Evolutionary conservation across 1,139 yeast genomes (phyloP).

Genomic region (Pichia sp.): DNA sequence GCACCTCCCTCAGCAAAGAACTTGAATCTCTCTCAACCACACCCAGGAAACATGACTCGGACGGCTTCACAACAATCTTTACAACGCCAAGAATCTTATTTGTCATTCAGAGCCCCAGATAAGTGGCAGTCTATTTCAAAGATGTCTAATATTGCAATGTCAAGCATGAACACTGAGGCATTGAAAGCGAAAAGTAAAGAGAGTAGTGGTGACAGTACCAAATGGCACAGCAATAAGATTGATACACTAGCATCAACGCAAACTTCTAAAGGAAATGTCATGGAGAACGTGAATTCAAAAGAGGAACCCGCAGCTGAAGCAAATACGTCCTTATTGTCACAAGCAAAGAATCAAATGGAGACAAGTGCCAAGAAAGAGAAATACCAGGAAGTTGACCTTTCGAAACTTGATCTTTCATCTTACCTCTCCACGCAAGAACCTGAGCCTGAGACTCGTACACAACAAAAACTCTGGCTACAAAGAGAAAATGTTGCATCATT

Average conservation of each 20-base stretch:
- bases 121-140: constrained; percentile 1
- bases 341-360: no score
- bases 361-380: not conserved
- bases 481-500: constrained; percentile 43
- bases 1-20: constrained; percentile 9
- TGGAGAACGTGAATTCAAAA: not conserved
- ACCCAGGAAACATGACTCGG: constrained; percentile 4
- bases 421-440: constrained; percentile 19
- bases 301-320: not conserved
- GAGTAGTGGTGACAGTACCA: no score
- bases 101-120: constrained; percentile 13
- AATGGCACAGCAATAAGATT: no score
- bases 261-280: not conserved
- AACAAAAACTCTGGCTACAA: constrained; percentile 76
- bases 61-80: constrained; percentile 13
- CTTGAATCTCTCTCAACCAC: not conserved
- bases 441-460: constrained; percentile 63
- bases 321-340: no score
- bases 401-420: constrained; percentile 15
- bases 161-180: no score
- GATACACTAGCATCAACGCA: no score
- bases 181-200: no score
- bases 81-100: constrained; percentile 18
- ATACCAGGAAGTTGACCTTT: not conserved
- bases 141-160: no score